phyloP scores from a whole-genome alignment of 2,329 filamentous ascomycete genomes.

The Paracamarosporium sp. region DNA sequence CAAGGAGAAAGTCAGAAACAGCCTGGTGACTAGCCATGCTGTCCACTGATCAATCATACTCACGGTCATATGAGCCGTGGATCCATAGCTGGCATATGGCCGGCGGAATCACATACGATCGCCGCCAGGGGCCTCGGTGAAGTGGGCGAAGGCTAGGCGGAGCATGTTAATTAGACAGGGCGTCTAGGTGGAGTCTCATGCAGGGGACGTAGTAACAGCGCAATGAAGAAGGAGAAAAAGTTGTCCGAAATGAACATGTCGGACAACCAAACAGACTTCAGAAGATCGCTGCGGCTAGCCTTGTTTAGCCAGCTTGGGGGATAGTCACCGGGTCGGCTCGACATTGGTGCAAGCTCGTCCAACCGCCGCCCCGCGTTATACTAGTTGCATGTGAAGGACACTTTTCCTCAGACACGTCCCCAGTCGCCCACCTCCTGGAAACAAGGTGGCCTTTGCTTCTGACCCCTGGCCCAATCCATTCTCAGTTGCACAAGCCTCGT shows the following conservation, averaged over 20 bases:
- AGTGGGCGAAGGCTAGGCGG: neutral
- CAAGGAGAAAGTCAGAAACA: neutral
- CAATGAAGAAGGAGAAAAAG: constrained; percentile 6
- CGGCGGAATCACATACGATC: neutral
- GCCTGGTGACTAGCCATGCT: constrained; percentile 5
- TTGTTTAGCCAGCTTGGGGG: constrained; percentile 18
- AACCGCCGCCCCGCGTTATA: constrained; percentile 24
- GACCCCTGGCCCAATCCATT: constrained; percentile 2
- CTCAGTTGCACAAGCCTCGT: constrained; percentile 2
- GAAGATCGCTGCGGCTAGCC: constrained; percentile 25
- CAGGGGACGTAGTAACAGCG: constrained; percentile 3
- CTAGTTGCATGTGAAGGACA: constrained; percentile 34
- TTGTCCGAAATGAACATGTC: constrained; percentile 18
- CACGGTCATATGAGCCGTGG: constrained; percentile 4
- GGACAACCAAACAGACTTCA: constrained; percentile 12
- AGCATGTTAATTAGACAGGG: constrained; percentile 6
- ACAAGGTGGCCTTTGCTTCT: constrained; percentile 7
- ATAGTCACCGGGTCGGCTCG: constrained; percentile 40
- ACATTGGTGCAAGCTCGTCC: constrained; percentile 27
- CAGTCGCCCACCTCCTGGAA: constrained; percentile 10
- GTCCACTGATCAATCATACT: neutral
- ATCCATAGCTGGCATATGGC: neutral
- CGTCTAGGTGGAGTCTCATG: neutral
- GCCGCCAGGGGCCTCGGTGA: neutral
- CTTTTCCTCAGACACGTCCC: constrained; percentile 10